A percentile compares a stretch with the other conserved stretches of the same genome.
Conservation (phyloP, 345 rosid genomes). For the Turritis glabra region DNA sequence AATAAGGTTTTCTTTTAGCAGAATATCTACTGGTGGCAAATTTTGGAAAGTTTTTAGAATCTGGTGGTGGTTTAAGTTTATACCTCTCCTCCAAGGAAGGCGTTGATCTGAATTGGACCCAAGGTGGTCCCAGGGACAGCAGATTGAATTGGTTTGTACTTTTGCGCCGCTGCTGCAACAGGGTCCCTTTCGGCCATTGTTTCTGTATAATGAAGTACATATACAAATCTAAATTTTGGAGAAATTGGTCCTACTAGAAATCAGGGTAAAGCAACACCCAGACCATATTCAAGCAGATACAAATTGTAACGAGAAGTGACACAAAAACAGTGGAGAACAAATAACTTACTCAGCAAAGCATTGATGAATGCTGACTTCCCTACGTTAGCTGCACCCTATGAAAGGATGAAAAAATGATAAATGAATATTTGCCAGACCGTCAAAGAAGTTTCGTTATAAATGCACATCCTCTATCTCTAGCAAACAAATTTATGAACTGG, state of each 20-base stretch:
- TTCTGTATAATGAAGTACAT: constrained; percentile 45
- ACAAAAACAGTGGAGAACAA: constrained; percentile 5
- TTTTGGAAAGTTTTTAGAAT: not conserved
- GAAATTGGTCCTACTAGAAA: not conserved
- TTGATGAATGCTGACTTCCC: constrained; percentile 98
- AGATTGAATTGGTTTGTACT: constrained; percentile 88
- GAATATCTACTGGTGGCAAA: not conserved
- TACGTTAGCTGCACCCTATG: constrained; percentile 93
- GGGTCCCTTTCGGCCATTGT: constrained; percentile 85
- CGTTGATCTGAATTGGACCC: constrained; percentile 90
- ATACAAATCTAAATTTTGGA: not conserved
- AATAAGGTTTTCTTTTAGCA: constrained; percentile 16
- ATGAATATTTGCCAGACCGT: not conserved
- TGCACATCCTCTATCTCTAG: constrained; percentile 18
- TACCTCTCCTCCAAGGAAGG: constrained; percentile 96
- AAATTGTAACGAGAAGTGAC: not conserved
- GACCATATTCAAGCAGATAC: not conserved
- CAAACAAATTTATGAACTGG: not conserved
- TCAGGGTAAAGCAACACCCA: constrained; percentile 9
- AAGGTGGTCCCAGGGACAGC: constrained; percentile 99
- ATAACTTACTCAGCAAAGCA: constrained; percentile 79
- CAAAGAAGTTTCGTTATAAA: not conserved
- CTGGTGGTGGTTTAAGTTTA: constrained; percentile 22
- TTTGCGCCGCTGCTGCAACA: constrained; percentile 86
- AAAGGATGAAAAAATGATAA: constrained; percentile 7